Evolutionary conservation across 805 yeast genomes (phyloP), one percentile per base, ranked within the genome.

Genomic region (Kazachstania africana): DNA sequence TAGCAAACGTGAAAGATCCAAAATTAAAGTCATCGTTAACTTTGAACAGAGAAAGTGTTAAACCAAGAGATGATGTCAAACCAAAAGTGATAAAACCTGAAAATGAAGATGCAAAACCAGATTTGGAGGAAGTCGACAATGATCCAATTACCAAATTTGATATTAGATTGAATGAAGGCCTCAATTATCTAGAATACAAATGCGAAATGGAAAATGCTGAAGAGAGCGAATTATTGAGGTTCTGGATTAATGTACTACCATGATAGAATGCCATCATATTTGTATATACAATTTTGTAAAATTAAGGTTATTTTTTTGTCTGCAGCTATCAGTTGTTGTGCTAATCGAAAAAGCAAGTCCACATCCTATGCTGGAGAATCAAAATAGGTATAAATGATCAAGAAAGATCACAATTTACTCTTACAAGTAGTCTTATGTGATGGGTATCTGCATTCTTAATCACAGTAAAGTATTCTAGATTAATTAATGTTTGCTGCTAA

Each of bases 221-320:
- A 13, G 31, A 21, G 12, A 29, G 23, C 5, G 59, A 54, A 36
- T 21, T 26, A 4, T 39, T 51, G 42, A 50, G 45, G 27, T 45
- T 54, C 26, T 54, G 58, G 56, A 42, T 53, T 12, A 50, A 48
- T 28, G 55, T 53, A 6, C 37, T 50, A 16, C 57, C 59, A 29
- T 53, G 32, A 39, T 19, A 19, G 6, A 19, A 19, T n/a, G n/a
- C n/a, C n/a, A n/a, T n/a, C n/a, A n/a, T n/a, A n/a, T n/a, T n/a
- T n/a, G n/a, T n/a, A n/a, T n/a, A n/a, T n/a, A n/a, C n/a, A n/a
- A n/a, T n/a, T n/a, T n/a, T n/a, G n/a, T n/a, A n/a, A n/a, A n/a
- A n/a, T n/a, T n/a, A 8, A 10, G 26, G 12, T n/a, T 12, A 5
- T 24, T 9, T 24, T 4, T 24, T n/a, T n/a, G n/a, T n/a, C n/a